Evolutionary conservation across 257 asterid genomes (phyloP), one percentile per base, ranked within the genome.

Genomic region (Marsdenia floribunda): DNA sequence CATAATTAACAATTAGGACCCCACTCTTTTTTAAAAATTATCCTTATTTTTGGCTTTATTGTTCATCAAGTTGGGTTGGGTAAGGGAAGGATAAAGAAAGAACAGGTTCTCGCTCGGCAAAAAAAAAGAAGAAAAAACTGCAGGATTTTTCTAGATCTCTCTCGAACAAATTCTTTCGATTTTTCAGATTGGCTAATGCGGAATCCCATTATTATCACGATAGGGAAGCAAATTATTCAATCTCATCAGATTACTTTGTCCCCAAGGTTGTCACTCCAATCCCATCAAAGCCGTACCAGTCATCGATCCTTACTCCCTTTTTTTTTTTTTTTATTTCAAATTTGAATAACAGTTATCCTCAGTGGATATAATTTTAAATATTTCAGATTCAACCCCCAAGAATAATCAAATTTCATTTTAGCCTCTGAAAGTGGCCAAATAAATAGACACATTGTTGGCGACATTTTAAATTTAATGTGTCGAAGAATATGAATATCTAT

Each of bases 11-110:
- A 9, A 19, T 7, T 38, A 42, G 40, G 73, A 52, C 76, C 73
- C 76, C 76, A 38, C 80, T 49, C n/a, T 52, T 52, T 64, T 42
- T 42, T 42, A 42, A 19, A 52, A 71, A 5, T n/a, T 46, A 59
- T 46, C 54, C 13, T 54, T 11, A 44, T 44, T 44, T 29, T 70
- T 70, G 40, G 73, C 26, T 52, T 75, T 38, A 68, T 42, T 68
- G 29, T 21, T 15, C 0, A 44, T 21, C 37, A n/a, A 59, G 19
- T 33, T 8, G 18, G 29, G 52, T 3, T 5, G 42, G 6, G 42
- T 38, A 15, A 52, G 55, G 12, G 7, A 47, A n/a, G 38, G 72
- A 19, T 68, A 4, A 68, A 46, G 12, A 4, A 68, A 46, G 4
- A 19, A 61, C 12, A 60, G 40, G 3, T 61, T 60, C 44, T 29